Conservation (phyloP, 148 eudicot genomes). For the Talinum fruticosum region DNA sequence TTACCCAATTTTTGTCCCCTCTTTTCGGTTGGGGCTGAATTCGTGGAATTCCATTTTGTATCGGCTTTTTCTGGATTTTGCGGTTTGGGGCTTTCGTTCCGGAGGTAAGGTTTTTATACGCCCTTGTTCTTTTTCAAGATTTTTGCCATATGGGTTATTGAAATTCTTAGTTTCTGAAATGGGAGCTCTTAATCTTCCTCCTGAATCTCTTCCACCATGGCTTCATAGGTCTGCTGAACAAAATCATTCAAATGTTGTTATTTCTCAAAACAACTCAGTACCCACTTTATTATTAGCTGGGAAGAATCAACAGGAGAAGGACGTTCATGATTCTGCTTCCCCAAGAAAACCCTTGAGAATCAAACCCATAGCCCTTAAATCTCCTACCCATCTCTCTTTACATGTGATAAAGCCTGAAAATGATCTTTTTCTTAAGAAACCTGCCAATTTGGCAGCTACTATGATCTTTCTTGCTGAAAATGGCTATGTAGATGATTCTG, state of each 20-base stretch:
- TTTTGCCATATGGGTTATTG: not conserved
- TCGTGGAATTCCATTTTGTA: not conserved
- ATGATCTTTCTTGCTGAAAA: constrained; percentile 53
- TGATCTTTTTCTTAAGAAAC: constrained; percentile 12
- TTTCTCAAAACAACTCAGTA: not conserved
- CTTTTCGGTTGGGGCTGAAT: not conserved
- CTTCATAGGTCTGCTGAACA: not conserved
- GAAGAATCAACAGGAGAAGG: not conserved
- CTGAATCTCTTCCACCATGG: constrained; percentile 13
- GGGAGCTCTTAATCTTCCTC: constrained; percentile 13
- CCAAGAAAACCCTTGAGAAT: constrained; percentile 5
- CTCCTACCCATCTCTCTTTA: constrained; percentile 14
- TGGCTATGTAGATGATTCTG: constrained; percentile 44
- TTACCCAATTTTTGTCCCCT: no score
- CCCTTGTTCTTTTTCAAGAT: not conserved
- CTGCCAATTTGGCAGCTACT: constrained; percentile 30
- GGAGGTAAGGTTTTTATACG: no score
- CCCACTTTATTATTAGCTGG: constrained; percentile 8
- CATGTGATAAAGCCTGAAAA: constrained; percentile 24
- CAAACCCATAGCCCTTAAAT: not conserved
- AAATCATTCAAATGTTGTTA: not conserved
- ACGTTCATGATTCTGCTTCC: not conserved
- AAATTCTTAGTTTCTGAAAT: constrained; percentile 1
- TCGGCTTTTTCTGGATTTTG: not conserved
- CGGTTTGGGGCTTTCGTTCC: no score